phyloP scores from a whole-genome alignment of 2,329 filamentous ascomycete species.

The Eutypella sp. region DNA sequence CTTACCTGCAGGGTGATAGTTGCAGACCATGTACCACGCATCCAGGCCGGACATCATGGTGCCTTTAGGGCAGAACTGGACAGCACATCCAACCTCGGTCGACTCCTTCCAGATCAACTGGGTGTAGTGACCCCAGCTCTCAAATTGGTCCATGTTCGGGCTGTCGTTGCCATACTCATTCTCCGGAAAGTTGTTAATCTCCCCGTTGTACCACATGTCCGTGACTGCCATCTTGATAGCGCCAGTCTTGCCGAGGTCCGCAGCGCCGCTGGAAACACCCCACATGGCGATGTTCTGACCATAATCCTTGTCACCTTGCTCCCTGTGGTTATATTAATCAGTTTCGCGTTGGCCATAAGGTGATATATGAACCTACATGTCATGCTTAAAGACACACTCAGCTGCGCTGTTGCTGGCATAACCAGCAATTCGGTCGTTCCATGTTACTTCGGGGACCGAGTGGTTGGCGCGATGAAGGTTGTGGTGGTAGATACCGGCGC shows the following conservation, averaged over 20 bases:
- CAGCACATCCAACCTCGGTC: constrained; percentile 58
- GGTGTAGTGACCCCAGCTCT: constrained; percentile 68
- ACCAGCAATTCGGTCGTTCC: constrained; percentile 58
- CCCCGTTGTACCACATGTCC: constrained; percentile 85
- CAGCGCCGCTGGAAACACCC: constrained; percentile 33
- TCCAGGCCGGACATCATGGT: constrained; percentile 43
- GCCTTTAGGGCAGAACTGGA: constrained; percentile 47
- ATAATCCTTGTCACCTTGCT: constrained; percentile 59
- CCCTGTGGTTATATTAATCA: constrained; percentile 36
- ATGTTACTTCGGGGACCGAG: constrained; percentile 59
- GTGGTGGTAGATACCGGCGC: constrained; percentile 63
- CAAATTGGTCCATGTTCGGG: constrained; percentile 59
- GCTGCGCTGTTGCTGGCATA: constrained; percentile 62
- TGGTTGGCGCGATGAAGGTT: constrained; percentile 85
- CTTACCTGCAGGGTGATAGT: constrained; percentile 73
- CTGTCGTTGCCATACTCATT: constrained; percentile 54
- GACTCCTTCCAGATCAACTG: constrained; percentile 68
- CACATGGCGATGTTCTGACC: constrained; percentile 88
- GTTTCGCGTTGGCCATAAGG: background rate
- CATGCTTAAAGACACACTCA: constrained; percentile 68
- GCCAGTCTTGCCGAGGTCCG: constrained; percentile 43
- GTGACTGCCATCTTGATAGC: constrained; percentile 66
- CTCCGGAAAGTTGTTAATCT: constrained; percentile 53
- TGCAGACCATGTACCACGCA: constrained; percentile 80
- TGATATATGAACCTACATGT: constrained; percentile 56